A percentile compares a stretch with the other conserved stretches of the same genome.
Evolutionary conservation across 768 basidiomycete species (phyloP).

Genomic region (Russula sp.): DNA sequence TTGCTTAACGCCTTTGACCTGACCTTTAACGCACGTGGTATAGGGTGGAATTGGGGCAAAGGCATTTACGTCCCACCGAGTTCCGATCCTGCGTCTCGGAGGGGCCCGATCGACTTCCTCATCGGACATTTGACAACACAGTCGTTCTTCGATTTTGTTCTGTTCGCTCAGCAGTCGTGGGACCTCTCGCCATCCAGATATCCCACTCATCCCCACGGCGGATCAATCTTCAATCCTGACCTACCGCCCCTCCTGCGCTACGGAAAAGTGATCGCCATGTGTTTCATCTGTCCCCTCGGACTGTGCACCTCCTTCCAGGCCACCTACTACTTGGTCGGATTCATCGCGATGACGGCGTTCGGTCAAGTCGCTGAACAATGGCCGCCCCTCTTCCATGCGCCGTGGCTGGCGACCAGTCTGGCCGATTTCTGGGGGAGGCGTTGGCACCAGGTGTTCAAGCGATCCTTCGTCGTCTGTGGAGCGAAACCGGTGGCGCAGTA

Average conservation of each 20-base stretch:
- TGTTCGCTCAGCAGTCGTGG: conserved; percentile 20
- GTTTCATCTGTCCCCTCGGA: conserved; percentile 21
- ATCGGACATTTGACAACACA: conserved; percentile 41
- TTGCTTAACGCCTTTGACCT: conserved; percentile 42
- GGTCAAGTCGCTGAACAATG: conserved; percentile 35
- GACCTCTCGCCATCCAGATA: conserved; percentile 32
- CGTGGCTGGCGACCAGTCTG: conserved; percentile 54
- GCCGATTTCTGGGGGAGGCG: conserved; percentile 50
- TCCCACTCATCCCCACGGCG: conserved; percentile 26
- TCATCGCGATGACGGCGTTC: conserved; percentile 11
- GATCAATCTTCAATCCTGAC: conserved; percentile 33
- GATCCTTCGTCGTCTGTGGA: conserved; percentile 48
- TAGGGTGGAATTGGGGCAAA: conserved; percentile 54
- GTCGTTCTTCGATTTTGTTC: conserved; percentile 35
- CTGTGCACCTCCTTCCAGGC: conserved; percentile 15
- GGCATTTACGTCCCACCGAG: conserved; percentile 29
- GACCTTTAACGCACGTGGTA: conserved; percentile 43
- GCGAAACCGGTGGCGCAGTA: conserved; percentile 29
- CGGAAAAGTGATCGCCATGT: conserved; percentile 15
- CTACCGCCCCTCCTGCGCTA: conserved; percentile 31
- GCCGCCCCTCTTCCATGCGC: conserved; percentile 56
- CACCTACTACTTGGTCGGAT: conserved; percentile 12
- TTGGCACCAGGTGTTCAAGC: conserved; percentile 69
- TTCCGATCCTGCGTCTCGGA: conserved; percentile 32
- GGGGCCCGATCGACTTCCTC: conserved; percentile 32